A percentile compares a stretch with the other conserved stretches of the same genome.
These are phyloP conservation scores for Annulohypoxylon maeteangense DNA, from an alignment of 495 filamentous ascomycete genomes.

Conservation along the genomic window DNA sequence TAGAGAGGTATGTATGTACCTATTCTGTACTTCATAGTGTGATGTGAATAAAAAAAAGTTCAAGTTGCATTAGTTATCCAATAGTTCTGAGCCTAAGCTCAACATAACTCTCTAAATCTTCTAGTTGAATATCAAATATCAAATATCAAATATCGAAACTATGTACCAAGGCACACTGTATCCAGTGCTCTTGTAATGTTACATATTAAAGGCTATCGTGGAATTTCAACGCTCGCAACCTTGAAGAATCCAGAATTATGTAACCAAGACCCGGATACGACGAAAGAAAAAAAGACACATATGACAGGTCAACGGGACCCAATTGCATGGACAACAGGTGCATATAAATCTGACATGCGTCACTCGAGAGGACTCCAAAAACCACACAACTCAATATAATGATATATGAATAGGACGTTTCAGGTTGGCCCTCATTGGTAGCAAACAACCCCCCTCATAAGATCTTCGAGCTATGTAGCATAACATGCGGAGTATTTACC, in stretches of 20 bases:
- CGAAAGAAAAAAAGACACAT: not conserved
- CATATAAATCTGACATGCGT: constrained; percentile 21
- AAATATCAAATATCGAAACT: not conserved
- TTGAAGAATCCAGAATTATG: constrained; percentile 2
- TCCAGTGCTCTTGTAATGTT: not conserved
- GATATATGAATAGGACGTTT: constrained; percentile 32
- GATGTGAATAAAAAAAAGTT: not conserved
- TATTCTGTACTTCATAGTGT: not conserved
- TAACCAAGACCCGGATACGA: not conserved
- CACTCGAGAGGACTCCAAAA: not conserved
- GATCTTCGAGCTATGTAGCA: constrained; percentile 24
- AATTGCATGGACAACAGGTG: constrained; percentile 11
- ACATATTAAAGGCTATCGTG: not conserved
- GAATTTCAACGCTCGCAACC: not conserved
- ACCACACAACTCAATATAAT: constrained; percentile 35
- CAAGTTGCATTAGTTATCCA: not conserved
- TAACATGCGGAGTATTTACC: constrained; percentile 26
- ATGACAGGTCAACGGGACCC: not conserved
- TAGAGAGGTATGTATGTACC: no score
- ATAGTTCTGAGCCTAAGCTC: constrained; percentile 3
- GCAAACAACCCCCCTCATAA: constrained; percentile 34
- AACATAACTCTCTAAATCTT: not conserved
- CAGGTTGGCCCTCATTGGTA: constrained; percentile 25
- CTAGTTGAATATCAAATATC: not conserved
- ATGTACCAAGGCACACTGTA: not conserved